phyloP scores from a whole-genome alignment of 345 rosid species.

The Citrus sp. region DNA sequence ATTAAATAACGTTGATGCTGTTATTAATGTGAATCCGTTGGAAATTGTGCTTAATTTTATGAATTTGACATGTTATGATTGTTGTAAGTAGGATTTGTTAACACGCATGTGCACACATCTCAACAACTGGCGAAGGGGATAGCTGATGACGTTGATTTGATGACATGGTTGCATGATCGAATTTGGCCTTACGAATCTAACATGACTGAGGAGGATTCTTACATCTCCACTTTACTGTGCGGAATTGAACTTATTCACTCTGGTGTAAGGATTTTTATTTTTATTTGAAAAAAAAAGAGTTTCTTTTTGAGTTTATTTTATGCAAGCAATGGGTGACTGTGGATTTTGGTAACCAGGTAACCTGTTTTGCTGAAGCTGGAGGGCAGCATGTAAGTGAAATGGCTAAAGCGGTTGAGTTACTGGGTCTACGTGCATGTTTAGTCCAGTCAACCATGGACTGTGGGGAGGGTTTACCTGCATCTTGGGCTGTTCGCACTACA shows the following conservation, averaged over 20 bases:
- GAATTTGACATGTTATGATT: neutral
- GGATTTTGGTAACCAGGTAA: slow-evolving; percentile 37
- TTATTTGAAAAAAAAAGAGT: neutral
- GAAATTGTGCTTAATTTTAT: neutral
- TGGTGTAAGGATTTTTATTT: slow-evolving; percentile 35
- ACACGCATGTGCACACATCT: slow-evolving; percentile 71
- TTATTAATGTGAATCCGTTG: neutral
- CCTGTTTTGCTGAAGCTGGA: slow-evolving; percentile 82
- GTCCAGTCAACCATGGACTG: slow-evolving; percentile 56
- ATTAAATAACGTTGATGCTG: neutral
- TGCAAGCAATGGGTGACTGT: neutral
- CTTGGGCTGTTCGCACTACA: slow-evolving; percentile 56
- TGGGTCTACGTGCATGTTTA: slow-evolving; percentile 69
- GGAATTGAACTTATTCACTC: slow-evolving; percentile 69
- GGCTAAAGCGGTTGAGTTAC: slow-evolving; percentile 60
- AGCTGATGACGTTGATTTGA: slow-evolving; percentile 61
- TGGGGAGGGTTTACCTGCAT: slow-evolving; percentile 60
- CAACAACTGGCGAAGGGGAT: slow-evolving; percentile 73
- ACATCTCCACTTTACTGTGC: slow-evolving; percentile 59
- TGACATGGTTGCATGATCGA: slow-evolving; percentile 64
- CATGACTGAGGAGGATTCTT: slow-evolving; percentile 67
- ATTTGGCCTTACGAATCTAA: slow-evolving; percentile 73
- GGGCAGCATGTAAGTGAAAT: slow-evolving; percentile 64
- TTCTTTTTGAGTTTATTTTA: neutral
- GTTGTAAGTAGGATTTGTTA: slow-evolving; percentile 44